A percentile compares a stretch with the other conserved stretches of the same genome.
Evolutionary conservation across 768 basidiomycete genomes (phyloP).

Genomic region (Jaapia argillacea): DNA sequence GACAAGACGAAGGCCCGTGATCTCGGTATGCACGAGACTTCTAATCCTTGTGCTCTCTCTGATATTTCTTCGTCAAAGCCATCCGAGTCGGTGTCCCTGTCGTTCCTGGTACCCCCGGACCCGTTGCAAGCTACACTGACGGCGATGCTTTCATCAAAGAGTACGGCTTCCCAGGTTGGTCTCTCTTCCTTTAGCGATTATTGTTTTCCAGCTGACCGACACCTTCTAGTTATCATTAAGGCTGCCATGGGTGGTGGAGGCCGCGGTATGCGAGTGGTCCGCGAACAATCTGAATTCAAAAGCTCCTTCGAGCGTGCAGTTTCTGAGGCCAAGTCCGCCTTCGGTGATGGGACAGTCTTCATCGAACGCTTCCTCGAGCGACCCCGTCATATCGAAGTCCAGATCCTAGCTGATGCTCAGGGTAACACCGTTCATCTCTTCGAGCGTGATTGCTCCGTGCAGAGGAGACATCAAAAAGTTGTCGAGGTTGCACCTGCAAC

Average conservation of each 20-base stretch:
- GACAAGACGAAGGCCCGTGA: slow-evolving; percentile 98
- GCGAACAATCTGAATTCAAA: slow-evolving; percentile 88
- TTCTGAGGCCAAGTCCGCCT: slow-evolving; percentile 91
- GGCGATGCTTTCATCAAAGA: slow-evolving; percentile 89
- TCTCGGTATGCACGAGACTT: slow-evolving; percentile 41
- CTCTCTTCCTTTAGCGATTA: not conserved
- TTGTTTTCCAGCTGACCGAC: slow-evolving; percentile 3
- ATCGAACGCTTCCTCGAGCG: slow-evolving; percentile 97
- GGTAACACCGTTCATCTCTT: slow-evolving; percentile 98
- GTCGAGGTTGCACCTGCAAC: slow-evolving; percentile 98
- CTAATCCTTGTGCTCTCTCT: slow-evolving; percentile 5
- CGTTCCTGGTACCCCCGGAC: slow-evolving; percentile 96
- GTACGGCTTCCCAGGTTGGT: slow-evolving; percentile 84
- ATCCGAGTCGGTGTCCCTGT: slow-evolving; percentile 90
- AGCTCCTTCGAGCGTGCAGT: slow-evolving; percentile 85
- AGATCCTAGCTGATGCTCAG: slow-evolving; percentile 81
- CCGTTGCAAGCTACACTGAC: slow-evolving; percentile 70
- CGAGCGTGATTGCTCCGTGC: slow-evolving; percentile 98
- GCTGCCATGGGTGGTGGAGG: slow-evolving; percentile 99
- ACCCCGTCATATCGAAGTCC: slow-evolving; percentile 96
- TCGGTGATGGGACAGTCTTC: slow-evolving; percentile 98
- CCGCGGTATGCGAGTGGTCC: slow-evolving; percentile 98
- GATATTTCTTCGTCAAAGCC: slow-evolving; percentile 31
- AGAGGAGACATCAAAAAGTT: slow-evolving; percentile 96
- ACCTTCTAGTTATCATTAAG: slow-evolving; percentile 84